phyloP scores from a whole-genome alignment of 2,329 filamentous ascomycete species.

The Raffaelea albimanens region DNA sequence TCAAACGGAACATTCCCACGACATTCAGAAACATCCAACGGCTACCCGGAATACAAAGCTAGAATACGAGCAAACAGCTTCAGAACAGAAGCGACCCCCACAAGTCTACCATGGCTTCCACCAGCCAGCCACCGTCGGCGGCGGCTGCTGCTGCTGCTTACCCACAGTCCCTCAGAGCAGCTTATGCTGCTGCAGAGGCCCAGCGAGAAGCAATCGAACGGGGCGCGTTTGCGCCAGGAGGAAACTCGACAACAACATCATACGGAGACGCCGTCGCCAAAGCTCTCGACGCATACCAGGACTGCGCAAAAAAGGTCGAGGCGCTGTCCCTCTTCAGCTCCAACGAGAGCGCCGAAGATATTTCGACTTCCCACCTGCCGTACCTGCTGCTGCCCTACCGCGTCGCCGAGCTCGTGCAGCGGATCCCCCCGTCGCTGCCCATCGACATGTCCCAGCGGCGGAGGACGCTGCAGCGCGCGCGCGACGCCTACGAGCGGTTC shows the following conservation, averaged over 20 bases:
- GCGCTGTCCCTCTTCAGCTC: constrained; percentile 76
- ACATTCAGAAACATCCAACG: too few species aligned
- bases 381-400: constrained; percentile 73
- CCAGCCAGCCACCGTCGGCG: too few species aligned
- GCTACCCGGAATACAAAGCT: too few species aligned
- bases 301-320: constrained; percentile 60
- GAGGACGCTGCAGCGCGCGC: constrained; percentile 50
- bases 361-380: constrained; percentile 75
- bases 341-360: constrained; percentile 83
- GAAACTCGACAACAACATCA: constrained; percentile 28
- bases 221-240: constrained; percentile 2
- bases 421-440: constrained; percentile 37
- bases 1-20: too few species aligned
- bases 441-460: constrained; percentile 46
- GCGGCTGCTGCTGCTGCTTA: too few species aligned
- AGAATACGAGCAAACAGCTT: too few species aligned
- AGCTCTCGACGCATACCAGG: constrained; percentile 62
- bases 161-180: constrained; percentile 28
- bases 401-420: constrained; percentile 70
- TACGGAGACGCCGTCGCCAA: constrained; percentile 60
- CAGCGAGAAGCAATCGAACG: constrained; percentile 48
- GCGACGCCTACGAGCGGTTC: constrained; percentile 68
- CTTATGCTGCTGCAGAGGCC: constrained; percentile 40
- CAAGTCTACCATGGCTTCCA: too few species aligned
- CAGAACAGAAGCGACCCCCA: too few species aligned